Percentiles rank a stretch among this genome's conserved stretches.
Conservation (phyloP, 331 rosid genomes). For the Quercus tomentella region DNA sequence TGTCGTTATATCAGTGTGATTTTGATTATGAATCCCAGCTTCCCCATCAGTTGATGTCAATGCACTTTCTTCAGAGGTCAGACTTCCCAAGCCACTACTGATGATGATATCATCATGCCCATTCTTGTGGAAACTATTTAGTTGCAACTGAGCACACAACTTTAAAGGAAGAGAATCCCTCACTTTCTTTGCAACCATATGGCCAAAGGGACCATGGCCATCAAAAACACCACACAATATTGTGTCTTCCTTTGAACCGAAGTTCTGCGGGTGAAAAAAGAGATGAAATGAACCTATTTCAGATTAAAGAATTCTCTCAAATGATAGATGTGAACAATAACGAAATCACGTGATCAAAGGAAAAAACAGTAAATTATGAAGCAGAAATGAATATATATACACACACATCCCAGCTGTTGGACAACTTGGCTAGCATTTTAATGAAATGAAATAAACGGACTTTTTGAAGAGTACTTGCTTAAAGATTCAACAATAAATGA, state of each 20-base stretch:
- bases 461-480: background rate
- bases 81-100: slow-evolving; percentile 23
- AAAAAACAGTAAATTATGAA: background rate
- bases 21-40: slow-evolving; percentile 14
- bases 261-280: slow-evolving; percentile 35
- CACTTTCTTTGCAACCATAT: slow-evolving; percentile 68
- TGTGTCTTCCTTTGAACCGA: slow-evolving; percentile 41
- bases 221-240: slow-evolving; percentile 83
- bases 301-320: background rate
- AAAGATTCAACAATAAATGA: background rate
- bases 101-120: slow-evolving; percentile 17
- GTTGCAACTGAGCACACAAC: slow-evolving; percentile 56
- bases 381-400: background rate
- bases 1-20: slow-evolving; percentile 13
- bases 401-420: background rate
- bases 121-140: slow-evolving; percentile 1
- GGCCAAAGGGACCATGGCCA: slow-evolving; percentile 90
- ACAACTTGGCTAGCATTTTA: background rate
- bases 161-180: slow-evolving; percentile 68
- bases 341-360: background rate
- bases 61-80: slow-evolving; percentile 26
- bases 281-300: background rate
- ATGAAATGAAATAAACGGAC: background rate
- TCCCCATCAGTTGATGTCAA: slow-evolving; percentile 19
- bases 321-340: background rate